Base-by-base conservation (phyloP, 2,329 filamentous ascomycete genomes). In the Immersiporthe knoxdaviesiana region DNA sequence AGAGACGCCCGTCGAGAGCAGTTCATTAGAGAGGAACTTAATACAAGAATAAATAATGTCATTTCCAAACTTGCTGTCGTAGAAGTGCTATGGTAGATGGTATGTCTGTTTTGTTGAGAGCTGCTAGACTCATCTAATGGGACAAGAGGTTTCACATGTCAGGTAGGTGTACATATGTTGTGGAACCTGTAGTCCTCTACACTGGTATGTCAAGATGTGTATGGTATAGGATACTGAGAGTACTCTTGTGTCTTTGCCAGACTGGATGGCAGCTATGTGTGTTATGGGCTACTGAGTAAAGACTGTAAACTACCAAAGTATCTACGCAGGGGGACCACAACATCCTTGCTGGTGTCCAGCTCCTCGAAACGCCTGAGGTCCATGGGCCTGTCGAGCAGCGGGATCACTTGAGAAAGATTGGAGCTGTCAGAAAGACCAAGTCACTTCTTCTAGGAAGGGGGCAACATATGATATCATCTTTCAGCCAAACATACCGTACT, bases 311-410 rank as follows among this genome's bases (percentile, higher is more conserved):
- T 44, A 21, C 21, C 59, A 5, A 37, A 27, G 1, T 32, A 32
- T 70, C 60, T 70, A 72, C 27, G 69, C 65, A 32, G 74, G 81
- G 7, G 81, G 7, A 83, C 82, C 58, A 78, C 79, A 10, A 84
- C 82, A 39, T 82, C 82, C 75, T 83, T 81, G 72, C 79, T 83
- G 10, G 85, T 88, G 72, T 90, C 88, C 75, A 91, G 78, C 79
- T 93, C 91, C 77, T 92, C 88, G 72, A 88, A 85, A 60, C 91
- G 82, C 66, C 90, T 82, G 71, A 93, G 77, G 77, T 93, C 91
- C 90, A 92, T 92, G 11, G 86, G 84, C 76, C 84, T 85, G 73
- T 89, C 90, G 64, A 93, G 79, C 69, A 93, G 76, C 2, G 91
- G 91, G 62, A 88, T 82, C 39, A 93, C 90, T 62, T 47, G n/a